A percentile compares a stretch with the other conserved stretches of the same genome.
phyloP scores from a whole-genome alignment of 495 filamentous ascomycete species.

The Xylaria nigripes region DNA sequence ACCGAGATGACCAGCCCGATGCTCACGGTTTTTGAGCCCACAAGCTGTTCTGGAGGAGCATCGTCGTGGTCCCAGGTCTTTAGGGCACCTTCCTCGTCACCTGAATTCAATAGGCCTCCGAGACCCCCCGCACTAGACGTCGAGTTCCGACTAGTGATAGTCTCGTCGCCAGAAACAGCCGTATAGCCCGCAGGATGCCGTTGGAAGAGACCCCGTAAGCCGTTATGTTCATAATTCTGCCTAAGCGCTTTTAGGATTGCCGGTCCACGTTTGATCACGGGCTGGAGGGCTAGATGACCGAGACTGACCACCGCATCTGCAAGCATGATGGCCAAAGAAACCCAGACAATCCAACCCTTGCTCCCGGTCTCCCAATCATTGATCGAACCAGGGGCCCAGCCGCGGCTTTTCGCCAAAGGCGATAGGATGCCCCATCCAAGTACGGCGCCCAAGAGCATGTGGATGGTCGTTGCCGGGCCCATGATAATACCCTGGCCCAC shows the following conservation, averaged over 20 bases:
- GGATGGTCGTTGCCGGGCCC: constrained; percentile 89
- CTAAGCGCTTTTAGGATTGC: constrained; percentile 8
- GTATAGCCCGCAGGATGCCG: constrained; percentile 13
- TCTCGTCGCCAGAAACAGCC: constrained; percentile 13
- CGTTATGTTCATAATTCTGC: constrained; percentile 13
- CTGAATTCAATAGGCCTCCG: constrained; percentile 5
- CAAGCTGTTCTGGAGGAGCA: constrained; percentile 73
- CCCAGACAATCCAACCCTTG: constrained; percentile 98
- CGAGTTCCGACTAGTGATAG: constrained; percentile 13
- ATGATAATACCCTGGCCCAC: constrained; percentile 79
- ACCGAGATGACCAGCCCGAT: constrained; percentile 70
- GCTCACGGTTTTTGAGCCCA: constrained; percentile 62
- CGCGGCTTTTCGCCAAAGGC: constrained; percentile 72
- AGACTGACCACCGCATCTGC: constrained; percentile 85
- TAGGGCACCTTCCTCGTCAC: background rate
- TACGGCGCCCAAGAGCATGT: constrained; percentile 89
- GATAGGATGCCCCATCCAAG: constrained; percentile 89
- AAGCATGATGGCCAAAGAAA: constrained; percentile 92
- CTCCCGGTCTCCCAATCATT: constrained; percentile 82
- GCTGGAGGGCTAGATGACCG: constrained; percentile 64
- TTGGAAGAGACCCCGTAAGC: constrained; percentile 13
- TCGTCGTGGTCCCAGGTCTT: constrained; percentile 51
- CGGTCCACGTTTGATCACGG: constrained; percentile 30
- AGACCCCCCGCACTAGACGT: background rate
- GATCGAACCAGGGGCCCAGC: constrained; percentile 85